phyloP scores from a whole-genome alignment of 257 asterid species.

The Nicotiana tabacum region DNA sequence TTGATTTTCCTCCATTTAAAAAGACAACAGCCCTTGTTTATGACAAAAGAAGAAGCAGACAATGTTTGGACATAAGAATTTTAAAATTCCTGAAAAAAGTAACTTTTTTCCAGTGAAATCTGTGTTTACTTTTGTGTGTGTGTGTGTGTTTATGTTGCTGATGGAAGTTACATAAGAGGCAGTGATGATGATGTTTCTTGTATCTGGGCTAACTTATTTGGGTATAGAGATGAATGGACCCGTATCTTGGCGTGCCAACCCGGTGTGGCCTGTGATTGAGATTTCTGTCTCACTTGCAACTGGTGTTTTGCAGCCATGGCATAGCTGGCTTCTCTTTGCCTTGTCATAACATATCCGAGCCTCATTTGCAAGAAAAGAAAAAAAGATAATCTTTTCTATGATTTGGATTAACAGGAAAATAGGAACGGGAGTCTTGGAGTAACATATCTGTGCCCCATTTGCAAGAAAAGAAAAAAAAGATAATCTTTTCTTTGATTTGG shows the following conservation, averaged over 20 bases:
- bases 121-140: too few species aligned
- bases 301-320: constrained; percentile 23
- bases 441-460: not conserved
- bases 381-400: too few species aligned
- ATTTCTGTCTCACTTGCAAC: not conserved
- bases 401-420: too few species aligned
- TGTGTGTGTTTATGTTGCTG: too few species aligned
- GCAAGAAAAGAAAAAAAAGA: not conserved
- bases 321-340: not conserved
- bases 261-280: not conserved
- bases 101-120: too few species aligned
- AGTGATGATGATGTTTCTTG: not conserved
- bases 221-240: constrained; percentile 1
- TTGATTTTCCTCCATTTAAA: not conserved
- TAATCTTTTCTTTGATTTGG: too few species aligned
- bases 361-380: not conserved
- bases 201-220: not conserved
- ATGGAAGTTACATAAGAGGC: not conserved
- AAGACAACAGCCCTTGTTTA: not conserved
- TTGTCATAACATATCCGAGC: constrained; percentile 9
- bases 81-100: too few species aligned
- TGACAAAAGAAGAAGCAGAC: too few species aligned
- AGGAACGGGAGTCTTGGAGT: too few species aligned
- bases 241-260: constrained; percentile 23
- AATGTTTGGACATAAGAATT: too few species aligned